Conservation (phyloP, 257 asterid genomes). For the Plantago ovata region DNA sequence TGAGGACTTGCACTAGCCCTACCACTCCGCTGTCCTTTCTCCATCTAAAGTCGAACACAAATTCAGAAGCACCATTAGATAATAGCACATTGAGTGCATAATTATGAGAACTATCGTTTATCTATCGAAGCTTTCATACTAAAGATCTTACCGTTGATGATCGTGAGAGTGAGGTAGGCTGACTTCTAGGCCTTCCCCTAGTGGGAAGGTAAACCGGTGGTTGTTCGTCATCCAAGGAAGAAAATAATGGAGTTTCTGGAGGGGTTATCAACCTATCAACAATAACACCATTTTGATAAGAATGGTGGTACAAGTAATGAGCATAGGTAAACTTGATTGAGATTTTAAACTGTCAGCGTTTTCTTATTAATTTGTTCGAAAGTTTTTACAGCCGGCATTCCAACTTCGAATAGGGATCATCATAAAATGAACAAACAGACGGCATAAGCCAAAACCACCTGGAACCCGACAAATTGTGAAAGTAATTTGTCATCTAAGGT, state of each 20-base stretch:
- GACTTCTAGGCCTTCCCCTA: conserved; percentile 93
- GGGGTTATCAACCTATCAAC: conserved; percentile 86
- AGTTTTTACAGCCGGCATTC: conserved; percentile 1
- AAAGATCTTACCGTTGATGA: conserved; percentile 65
- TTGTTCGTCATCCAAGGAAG: conserved; percentile 82
- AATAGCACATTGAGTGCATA: neutral
- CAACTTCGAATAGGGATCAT: conserved; percentile 8
- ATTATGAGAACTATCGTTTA: neutral
- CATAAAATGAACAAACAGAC: neutral
- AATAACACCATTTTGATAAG: conserved; percentile 23
- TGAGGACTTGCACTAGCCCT: conserved; percentile 90
- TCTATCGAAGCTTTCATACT: neutral
- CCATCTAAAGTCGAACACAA: conserved; percentile 54
- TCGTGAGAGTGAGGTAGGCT: conserved; percentile 75
- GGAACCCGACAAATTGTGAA: conserved; percentile 14
- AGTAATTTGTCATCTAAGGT: conserved; percentile 10
- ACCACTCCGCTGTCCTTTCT: conserved; percentile 57
- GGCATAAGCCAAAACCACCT: neutral
- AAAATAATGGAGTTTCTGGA: conserved; percentile 94
- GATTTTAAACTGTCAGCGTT: conserved; percentile 8
- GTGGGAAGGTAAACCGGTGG: conserved; percentile 44
- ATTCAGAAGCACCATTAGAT: conserved; percentile 3
- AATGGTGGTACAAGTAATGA: conserved; percentile 11
- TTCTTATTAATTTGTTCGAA: conserved; percentile 14
- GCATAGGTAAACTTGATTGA: conserved; percentile 15